Evolutionary conservation across 371 early-diverging fungal genomes (phyloP), one percentile per base, ranked within the genome.

Genomic region (Mortierella sp.): DNA sequence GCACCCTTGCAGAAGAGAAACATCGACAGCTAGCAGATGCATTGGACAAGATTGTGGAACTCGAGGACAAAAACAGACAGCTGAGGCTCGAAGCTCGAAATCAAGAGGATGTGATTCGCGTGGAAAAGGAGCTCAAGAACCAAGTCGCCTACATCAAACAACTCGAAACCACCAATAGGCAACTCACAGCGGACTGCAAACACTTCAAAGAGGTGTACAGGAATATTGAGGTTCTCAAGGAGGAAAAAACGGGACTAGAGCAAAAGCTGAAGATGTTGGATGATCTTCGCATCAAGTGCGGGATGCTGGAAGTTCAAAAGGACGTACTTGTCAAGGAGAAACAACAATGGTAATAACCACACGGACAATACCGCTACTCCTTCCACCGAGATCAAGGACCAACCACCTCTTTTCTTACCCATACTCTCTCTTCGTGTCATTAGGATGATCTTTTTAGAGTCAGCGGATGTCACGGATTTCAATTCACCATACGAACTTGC

Each of bases 151-250:
- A 76, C 13, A 68, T 68, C 22, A 68, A 69, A 39, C 77, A 76
- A 31, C 62, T 76, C 10, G 77, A 76, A 22, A 43, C 80, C 80
- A 54, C 81, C 47, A 80, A 78, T 24, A 37, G 59, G 27, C 67
- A 78, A 25, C 41, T 80, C 46, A 57, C 54, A 22, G 39, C 67
- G 0, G 78, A 82, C 14, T 69, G 79, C 27, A 71, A 66, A 21
- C 81, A 80, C 41, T 74, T 63, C 54, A 74, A 79, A 40, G 70
- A 79, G 34, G 62, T 78, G 54, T 74, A 77, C 45, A 61, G 76
- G 46, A 80, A 80, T 51, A 67, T 69, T 2, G 79, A 80, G 49
- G 61, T 74, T 0, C 64, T 78, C 29, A 72, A 63, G 46, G 82
- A 79, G 25, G 63, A 78, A 39, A 80, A 78, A 50, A 37, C 54